Base-by-base conservation (phyloP, 169 alveolate species). In the Plasmodium vinckei region DNA sequence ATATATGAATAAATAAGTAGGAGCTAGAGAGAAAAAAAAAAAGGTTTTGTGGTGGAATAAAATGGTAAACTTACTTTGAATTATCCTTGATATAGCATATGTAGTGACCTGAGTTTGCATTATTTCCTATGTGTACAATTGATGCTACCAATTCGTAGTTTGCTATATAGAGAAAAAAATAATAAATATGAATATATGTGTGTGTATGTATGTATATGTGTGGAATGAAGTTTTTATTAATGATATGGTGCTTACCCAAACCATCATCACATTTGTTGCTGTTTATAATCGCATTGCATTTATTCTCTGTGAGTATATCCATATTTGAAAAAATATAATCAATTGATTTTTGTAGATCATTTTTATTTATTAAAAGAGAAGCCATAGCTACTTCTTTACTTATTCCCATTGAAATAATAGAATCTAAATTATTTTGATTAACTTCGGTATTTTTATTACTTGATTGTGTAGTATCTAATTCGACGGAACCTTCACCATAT, bases 31-130 rank as follows among this genome's bases (percentile, higher is more conserved):
- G 42, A 33, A 33, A 33, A 33, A 33, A 33, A 33, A 33, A 33
- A 33, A 33, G 7, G 4, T 33, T 0, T 33, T 33, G 5, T 33
- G 42, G 42, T 33, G 42, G 42, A 33, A 33, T 33, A 33, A 33
- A 33, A 33, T 33, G 42, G 0, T 33, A 33, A 33, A 61, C 86
- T 69, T 82, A 87, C 89, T 93, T 69, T 75, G 93, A 70, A 72
- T 89, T 92, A 77, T 92, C 82, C 72, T 94, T 94, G 56, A 94
- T 92, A 87, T 95, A 95, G 82, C 96, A 94, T 27, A 96, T 94
- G 82, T 96, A 96, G 87, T 96, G 98, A 9, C 98, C 98, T 44
- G 95, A 94, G 69, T 92, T 93, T 25, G 95, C 95, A 89, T 95
- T 96, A 61, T 90, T 92, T 61, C 98, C 98, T 61, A 96, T 92